Percentiles rank a stretch among this genome's conserved stretches.
Conservation (phyloP, 805 yeast genomes). For the Sugiyamaella americana region DNA sequence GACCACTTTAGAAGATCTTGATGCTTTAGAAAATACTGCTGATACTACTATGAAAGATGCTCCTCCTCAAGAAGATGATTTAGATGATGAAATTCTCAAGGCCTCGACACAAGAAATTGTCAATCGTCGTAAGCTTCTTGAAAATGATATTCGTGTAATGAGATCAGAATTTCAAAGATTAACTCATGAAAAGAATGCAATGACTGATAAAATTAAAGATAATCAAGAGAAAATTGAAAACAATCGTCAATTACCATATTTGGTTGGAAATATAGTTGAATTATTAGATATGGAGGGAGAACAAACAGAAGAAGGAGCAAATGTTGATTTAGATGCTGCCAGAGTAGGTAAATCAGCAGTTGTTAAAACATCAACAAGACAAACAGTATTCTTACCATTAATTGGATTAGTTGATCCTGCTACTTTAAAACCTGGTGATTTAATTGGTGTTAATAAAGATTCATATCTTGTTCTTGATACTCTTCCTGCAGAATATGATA, state of each 20-base stretch:
- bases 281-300: conserved; percentile 81
- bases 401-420: conserved; percentile 92
- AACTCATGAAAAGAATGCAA: conserved; percentile 85
- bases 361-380: conserved; percentile 94
- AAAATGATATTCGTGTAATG: conserved; percentile 93
- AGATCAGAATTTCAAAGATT: conserved; percentile 85
- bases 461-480: conserved; percentile 90
- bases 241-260: conserved; percentile 89
- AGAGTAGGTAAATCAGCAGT: conserved; percentile 97
- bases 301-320: conserved; percentile 82
- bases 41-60: conserved; percentile 40
- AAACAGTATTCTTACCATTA: conserved; percentile 91
- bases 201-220: conserved; percentile 90
- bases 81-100: conserved; percentile 75
- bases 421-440: conserved; percentile 90
- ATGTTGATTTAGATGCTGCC: conserved; percentile 85
- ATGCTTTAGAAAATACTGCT: conserved; percentile 38
- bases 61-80: conserved; percentile 41
- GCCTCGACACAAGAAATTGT: conserved; percentile 76
- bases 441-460: conserved; percentile 97
- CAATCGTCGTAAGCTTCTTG: conserved; percentile 81
- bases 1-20: conserved; percentile 84
- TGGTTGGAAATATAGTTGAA: conserved; percentile 96
- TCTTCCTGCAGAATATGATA: conserved; percentile 94
- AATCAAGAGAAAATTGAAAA: conserved; percentile 94